A percentile compares a stretch with the other conserved stretches of the same genome.
phyloP scores from a whole-genome alignment of 805 yeast genomes.

The Cyberlindnera veronae region DNA sequence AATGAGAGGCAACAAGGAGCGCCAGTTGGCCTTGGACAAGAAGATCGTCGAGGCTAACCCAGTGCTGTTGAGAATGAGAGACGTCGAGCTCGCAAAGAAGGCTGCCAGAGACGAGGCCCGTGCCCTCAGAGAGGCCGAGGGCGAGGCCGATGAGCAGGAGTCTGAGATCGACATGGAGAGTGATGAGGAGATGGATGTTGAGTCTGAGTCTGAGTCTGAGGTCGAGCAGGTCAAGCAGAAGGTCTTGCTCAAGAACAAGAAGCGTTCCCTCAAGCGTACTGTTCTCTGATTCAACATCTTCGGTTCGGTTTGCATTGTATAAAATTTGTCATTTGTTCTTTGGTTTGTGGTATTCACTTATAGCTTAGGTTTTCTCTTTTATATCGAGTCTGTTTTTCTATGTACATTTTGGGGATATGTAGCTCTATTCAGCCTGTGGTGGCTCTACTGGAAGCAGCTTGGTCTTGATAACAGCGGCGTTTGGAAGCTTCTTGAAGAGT shows the following conservation, averaged over 20 bases:
- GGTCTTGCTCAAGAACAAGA: constrained; percentile 30
- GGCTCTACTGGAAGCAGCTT: constrained; percentile 6
- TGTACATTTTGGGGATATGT: not conserved
- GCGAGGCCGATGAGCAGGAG: constrained; percentile 46
- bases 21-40: constrained; percentile 78
- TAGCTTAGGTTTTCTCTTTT: constrained; percentile 2
- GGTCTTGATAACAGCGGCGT: constrained; percentile 16
- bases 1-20: constrained; percentile 96
- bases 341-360: not conserved
- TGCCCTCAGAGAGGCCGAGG: constrained; percentile 45
- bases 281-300: constrained; percentile 7
- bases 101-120: constrained; percentile 67
- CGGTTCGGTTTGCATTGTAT: not conserved
- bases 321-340: not conserved
- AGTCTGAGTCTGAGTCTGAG: constrained; percentile 59
- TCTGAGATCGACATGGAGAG: constrained; percentile 61
- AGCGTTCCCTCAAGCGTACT: constrained; percentile 24
- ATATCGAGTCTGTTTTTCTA: not conserved
- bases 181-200: constrained; percentile 35
- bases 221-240: constrained; percentile 46
- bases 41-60: constrained; percentile 87
- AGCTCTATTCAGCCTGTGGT: not conserved
- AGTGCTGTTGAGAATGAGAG: constrained; percentile 87
- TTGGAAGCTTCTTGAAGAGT: constrained; percentile 36
- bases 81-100: constrained; percentile 79